phyloP scores from a whole-genome alignment of 805 yeast species.

The Kazachstania kunashirensis region DNA sequence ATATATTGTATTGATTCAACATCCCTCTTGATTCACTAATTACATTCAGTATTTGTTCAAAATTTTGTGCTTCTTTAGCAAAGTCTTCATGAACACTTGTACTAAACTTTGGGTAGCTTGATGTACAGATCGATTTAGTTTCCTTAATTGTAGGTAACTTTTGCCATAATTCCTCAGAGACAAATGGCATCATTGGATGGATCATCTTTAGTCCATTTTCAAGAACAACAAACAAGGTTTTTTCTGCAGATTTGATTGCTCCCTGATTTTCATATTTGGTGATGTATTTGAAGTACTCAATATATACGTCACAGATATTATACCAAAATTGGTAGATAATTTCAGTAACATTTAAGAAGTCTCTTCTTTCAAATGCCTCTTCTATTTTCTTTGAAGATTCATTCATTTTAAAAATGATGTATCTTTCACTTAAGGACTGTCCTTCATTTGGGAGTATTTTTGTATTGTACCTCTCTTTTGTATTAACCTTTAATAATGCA shows the following conservation, averaged over 20 bases:
- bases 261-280: slow-evolving; percentile 76
- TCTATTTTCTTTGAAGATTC: slow-evolving; percentile 52
- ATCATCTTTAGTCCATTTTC: slow-evolving; percentile 82
- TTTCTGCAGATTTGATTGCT: slow-evolving; percentile 77
- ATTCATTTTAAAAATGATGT: slow-evolving; percentile 83
- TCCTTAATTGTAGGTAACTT: slow-evolving; percentile 74
- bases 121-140: slow-evolving; percentile 61
- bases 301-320: slow-evolving; percentile 91
- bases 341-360: slow-evolving; percentile 75
- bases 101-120: slow-evolving; percentile 62
- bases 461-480: slow-evolving; percentile 69
- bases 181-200: slow-evolving; percentile 96
- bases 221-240: slow-evolving; percentile 80
- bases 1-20: slow-evolving; percentile 77
- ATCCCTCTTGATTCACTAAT: slow-evolving; percentile 85
- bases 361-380: slow-evolving; percentile 64
- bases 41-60: slow-evolving; percentile 71
- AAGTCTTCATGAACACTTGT: slow-evolving; percentile 42
- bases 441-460: slow-evolving; percentile 50
- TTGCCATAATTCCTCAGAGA: slow-evolving; percentile 98
- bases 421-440: slow-evolving; percentile 82
- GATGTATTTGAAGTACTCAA: slow-evolving; percentile 88
- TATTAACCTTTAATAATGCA: slow-evolving; percentile 81
- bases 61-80: slow-evolving; percentile 53
- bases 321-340: slow-evolving; percentile 87